Percentiles rank a stretch among this genome's conserved stretches.
Conservation (phyloP, 2,329 filamentous ascomycete genomes). For the Talaromyces rugulosus region DNA sequence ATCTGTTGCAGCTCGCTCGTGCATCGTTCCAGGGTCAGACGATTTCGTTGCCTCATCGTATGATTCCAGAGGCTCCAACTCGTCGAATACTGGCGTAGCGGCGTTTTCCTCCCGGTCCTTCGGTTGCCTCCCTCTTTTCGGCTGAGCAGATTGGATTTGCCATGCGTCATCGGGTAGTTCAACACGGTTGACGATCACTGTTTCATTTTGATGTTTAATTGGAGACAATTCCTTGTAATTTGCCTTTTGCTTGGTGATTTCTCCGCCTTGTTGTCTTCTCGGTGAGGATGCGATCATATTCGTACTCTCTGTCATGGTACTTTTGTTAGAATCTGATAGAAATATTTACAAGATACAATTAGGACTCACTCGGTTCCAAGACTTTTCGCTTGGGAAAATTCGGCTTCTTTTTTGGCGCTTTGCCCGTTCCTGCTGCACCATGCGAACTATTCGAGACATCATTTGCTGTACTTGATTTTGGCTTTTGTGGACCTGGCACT, state of each 20-base stretch:
- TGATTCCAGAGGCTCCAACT: neutral
- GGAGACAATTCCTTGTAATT: slow-evolving; percentile 5
- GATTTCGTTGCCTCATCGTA: neutral
- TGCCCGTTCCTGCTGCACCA: neutral
- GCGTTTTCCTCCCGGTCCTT: neutral
- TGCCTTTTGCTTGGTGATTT: neutral
- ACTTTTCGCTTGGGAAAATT: slow-evolving; percentile 27
- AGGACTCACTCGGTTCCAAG: slow-evolving; percentile 40
- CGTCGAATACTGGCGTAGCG: neutral
- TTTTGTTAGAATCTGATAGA: slow-evolving; percentile 14
- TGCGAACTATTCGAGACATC: neutral
- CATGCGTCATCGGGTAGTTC: slow-evolving; percentile 9
- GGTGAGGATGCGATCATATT: slow-evolving; percentile 43
- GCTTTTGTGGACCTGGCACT: slow-evolving; percentile 16
- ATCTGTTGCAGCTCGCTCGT: slow-evolving; percentile 6
- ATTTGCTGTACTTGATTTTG: neutral
- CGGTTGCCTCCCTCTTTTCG: slow-evolving; percentile 5
- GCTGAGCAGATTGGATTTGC: neutral
- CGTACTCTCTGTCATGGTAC: slow-evolving; percentile 40
- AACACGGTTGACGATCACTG: neutral
- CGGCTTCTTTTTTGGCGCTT: slow-evolving; percentile 13
- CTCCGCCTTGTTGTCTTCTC: slow-evolving; percentile 19
- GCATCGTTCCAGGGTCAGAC: slow-evolving; percentile 23
- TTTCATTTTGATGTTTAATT: neutral
- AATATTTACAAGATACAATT: neutral